Base-by-base conservation (phyloP, 257 asterid genomes). In the Thymus quinquecostatus region DNA sequence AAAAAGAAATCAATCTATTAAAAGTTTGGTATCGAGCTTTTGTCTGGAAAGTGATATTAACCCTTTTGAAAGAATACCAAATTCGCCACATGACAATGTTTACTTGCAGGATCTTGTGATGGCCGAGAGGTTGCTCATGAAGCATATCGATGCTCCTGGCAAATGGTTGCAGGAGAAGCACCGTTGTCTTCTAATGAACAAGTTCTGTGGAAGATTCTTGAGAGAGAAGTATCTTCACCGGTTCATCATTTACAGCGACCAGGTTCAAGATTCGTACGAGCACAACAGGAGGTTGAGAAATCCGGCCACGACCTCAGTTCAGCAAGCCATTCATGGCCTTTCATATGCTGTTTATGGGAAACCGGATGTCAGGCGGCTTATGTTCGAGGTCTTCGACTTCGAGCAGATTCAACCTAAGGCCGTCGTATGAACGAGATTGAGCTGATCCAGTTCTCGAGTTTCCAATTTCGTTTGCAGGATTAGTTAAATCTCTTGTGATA, bases 111-210 rank as follows among this genome's bases (percentile, higher is more conserved):
- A 95, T 78, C 90, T 95, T 65, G 97, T 89, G 72, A 80, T 95
- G 97, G 98, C 99, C 0, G 98, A 95, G 86, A 88, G 97, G 78
- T 69, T 92, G 79, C 96, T 95, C 1, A 87, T 95, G 97, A 95
- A 95, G 85, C 99, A 95, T 77, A 79, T 95, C 14, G 98, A 95
- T 72, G 99, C 98, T 60, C 99, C 99, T 0, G 98, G 99, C 28
- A 87, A 82, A 79, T 92, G 99, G 99, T 30, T 95, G 65, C 92
- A 88, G 58, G 98, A 89, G 77, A 88, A 74, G 75, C 99, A 95
- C 83, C 82, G 98, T 0, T 76, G 88, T 28, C 66, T 92, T 7
- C 83, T 95, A 44, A 95, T 95, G 99, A 95, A 95, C 88, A 95
- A 95, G 81, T 92, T 89, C 76, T 95, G 99, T 1, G 99, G 98